Base-by-base conservation (phyloP, 2,329 filamentous ascomycete species). In the Myriosclerotinia curreyana region DNA sequence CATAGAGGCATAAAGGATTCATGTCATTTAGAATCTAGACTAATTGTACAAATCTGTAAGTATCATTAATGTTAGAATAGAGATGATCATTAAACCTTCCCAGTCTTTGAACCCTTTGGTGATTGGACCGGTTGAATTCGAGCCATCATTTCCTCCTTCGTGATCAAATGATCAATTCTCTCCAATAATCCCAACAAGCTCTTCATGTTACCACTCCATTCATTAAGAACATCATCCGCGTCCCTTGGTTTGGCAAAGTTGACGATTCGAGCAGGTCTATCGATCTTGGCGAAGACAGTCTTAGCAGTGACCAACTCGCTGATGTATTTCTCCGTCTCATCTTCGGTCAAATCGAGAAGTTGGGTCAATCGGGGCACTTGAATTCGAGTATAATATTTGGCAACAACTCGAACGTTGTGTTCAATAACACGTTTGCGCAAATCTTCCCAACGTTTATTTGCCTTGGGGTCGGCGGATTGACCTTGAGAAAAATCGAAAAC, bases 131-230 rank as follows among this genome's bases (percentile, higher is more conserved):
- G 91, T 77, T 95, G 89, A 73, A 99, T 98, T 66, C 93, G 85
- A 49, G 95, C 95, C 95, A 99, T 99, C 95, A 99, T 99, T 83
- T 99, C 95, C 79, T 99, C 95, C 83, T 98, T 98, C 63, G 96
- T 99, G 74, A 99, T 99, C 73, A 99, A 82, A 77, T 99, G 95
- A 75, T 99, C 95, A 67, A 99, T 96, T 68, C 92, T 85, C 82
- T 96, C 92, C 74, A 96, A 75, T 63, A 94, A 79, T 14, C 91
- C 92, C 69, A 96, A 79, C 72, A 96, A 79, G 74, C 88, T 93
- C 88, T 95, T 96, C 92, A 96, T 98, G 78, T 97, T 96, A 73
- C 91, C 89, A 76, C 92, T 96, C 95, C 95, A 99, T 79, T 99
- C 95, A 75, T 99, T 99, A 74, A 99, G 80, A 61, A 97, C 87